Evolutionary conservation across 176 grass and related monocot species (phyloP).

Genomic region (Ananas comosus): DNA sequence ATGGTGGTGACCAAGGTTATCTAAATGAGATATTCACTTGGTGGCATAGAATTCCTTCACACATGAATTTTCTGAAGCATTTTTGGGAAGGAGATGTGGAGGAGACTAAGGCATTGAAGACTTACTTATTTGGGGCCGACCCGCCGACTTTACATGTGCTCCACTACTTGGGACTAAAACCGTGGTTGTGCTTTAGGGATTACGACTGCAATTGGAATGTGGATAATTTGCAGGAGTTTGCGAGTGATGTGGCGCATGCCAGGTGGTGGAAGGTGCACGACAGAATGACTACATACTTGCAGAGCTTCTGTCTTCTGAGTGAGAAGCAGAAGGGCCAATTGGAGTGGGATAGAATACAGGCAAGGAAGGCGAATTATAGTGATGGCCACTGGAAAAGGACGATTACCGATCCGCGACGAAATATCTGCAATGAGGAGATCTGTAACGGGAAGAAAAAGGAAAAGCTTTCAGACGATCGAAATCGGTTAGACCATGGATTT

Average conservation of each 20-base stretch:
- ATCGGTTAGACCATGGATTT: background rate
- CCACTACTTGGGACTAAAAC: conserved; percentile 31
- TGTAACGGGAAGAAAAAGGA: conserved; percentile 21
- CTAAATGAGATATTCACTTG: conserved; percentile 46
- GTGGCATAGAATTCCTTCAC: conserved; percentile 34
- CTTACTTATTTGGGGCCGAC: conserved; percentile 14
- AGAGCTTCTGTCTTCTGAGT: conserved; percentile 36
- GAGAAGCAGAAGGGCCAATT: conserved; percentile 23
- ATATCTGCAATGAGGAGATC: conserved; percentile 21
- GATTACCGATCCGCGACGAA: conserved; percentile 24
- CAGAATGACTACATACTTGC: conserved; percentile 25
- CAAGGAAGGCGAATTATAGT: conserved; percentile 25
- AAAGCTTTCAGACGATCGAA: background rate
- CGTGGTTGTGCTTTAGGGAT: conserved; percentile 36
- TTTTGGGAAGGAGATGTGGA: conserved; percentile 31
- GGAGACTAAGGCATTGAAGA: conserved; percentile 20
- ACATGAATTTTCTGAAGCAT: conserved; percentile 36
- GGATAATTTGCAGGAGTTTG: conserved; percentile 13
- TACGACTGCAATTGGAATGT: conserved; percentile 40
- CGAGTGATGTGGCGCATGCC: conserved; percentile 32
- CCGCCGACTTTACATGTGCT: conserved; percentile 17
- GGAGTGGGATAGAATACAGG: conserved; percentile 26
- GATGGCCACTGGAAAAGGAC: conserved; percentile 27
- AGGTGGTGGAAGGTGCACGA: conserved; percentile 48
- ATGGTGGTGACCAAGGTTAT: conserved; percentile 39